These are phyloP conservation scores for Leptodermis oblonga DNA, from an alignment of 257 asterid genomes.

Conservation along the genomic window DNA sequence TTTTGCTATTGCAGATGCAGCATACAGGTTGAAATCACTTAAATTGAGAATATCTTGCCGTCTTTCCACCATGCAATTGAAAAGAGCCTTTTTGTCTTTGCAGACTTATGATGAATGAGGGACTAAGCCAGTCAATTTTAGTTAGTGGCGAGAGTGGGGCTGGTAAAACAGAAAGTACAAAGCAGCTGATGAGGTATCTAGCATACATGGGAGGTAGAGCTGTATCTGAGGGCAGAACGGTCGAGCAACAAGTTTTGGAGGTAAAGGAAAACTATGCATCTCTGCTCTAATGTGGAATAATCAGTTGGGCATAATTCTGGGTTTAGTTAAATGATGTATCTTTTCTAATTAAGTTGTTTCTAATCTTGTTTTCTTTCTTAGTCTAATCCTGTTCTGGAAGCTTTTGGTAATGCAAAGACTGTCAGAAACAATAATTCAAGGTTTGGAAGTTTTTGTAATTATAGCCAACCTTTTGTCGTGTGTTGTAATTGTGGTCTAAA, in stretches of 20 bases:
- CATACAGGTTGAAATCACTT: conserved; percentile 63
- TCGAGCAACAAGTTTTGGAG: conserved; percentile 98
- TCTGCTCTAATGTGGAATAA: not conserved
- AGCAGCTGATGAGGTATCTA: conserved; percentile 90
- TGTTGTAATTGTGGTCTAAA: not conserved
- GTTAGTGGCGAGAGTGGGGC: conserved; percentile 99
- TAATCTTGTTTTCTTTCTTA: conserved; percentile 30
- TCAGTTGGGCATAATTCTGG: not conserved
- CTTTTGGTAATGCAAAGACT: conserved; percentile 98
- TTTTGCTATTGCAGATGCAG: conserved; percentile 98
- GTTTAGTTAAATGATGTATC: conserved; percentile 1
- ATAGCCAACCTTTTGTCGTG: not conserved
- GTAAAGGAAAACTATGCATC: conserved; percentile 35
- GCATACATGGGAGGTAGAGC: conserved; percentile 99
- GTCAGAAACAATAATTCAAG: conserved; percentile 98
- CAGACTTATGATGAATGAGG: conserved; percentile 96
- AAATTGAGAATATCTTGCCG: not conserved
- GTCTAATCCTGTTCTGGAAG: conserved; percentile 99
- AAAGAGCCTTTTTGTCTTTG: conserved; percentile 14
- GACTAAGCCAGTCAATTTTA: conserved; percentile 88
- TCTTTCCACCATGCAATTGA: conserved; percentile 6
- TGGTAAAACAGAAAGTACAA: conserved; percentile 99
- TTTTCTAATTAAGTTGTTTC: not conserved
- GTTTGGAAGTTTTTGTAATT: conserved; percentile 27
- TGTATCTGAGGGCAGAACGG: conserved; percentile 79